A percentile compares a stretch with the other conserved stretches of the same genome.
These are phyloP conservation scores for Coemansia erecta DNA, from an alignment of 192 early-diverging fungal genomes.

Conservation along the genomic window DNA sequence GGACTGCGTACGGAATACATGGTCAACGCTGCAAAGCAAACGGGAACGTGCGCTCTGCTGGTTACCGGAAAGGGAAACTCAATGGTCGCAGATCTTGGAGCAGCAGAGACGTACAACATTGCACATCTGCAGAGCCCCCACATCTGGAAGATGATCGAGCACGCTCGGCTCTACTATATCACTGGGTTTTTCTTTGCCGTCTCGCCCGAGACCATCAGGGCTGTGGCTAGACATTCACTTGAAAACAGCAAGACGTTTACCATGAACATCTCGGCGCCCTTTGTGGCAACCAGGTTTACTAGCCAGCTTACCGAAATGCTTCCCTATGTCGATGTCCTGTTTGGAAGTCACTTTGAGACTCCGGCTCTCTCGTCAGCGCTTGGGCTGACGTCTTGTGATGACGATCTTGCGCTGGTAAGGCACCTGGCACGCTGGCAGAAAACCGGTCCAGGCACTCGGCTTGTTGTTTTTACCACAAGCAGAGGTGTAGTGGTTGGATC, in stretches of 20 bases:
- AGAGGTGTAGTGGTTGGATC: conserved; percentile 41
- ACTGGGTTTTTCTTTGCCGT: conserved; percentile 95
- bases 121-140: conserved; percentile 66
- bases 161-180: conserved; percentile 88
- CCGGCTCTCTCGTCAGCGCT: neutral
- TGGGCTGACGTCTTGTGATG: neutral
- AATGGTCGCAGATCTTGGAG: conserved; percentile 90
- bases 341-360: conserved; percentile 54
- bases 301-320: conserved; percentile 69
- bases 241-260: conserved; percentile 80
- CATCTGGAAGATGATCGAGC: conserved; percentile 85
- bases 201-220: conserved; percentile 77
- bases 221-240: conserved; percentile 86
- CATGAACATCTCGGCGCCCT: conserved; percentile 95
- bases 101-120: conserved; percentile 84
- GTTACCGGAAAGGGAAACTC: conserved; percentile 87
- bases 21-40: conserved; percentile 69
- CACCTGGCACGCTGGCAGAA: conserved; percentile 76
- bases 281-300: conserved; percentile 92
- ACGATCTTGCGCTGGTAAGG: conserved; percentile 9
- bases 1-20: conserved; percentile 90
- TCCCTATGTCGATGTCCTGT: conserved; percentile 88
- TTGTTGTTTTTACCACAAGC: conserved; percentile 79
- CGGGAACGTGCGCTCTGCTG: conserved; percentile 94
- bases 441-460: conserved; percentile 65